Conservation (phyloP, 2,329 filamentous ascomycete species). For the Colletotrichum navitas region DNA sequence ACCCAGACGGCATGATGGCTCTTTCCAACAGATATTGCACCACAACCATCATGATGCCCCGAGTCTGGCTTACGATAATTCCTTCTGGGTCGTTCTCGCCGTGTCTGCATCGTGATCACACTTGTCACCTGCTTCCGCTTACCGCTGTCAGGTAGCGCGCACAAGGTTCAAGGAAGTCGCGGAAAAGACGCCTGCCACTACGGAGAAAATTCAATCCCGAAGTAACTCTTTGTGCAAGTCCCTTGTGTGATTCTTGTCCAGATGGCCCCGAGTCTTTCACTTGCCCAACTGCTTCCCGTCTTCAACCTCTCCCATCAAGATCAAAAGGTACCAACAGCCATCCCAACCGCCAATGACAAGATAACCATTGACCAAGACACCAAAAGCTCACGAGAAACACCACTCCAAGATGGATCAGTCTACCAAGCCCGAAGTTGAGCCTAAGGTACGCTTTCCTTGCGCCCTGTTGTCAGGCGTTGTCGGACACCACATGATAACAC, state of each 20-base stretch:
- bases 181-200: too few relatives aligned
- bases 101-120: too few relatives aligned
- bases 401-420: neutral
- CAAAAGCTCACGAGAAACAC: neutral
- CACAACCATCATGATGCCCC: neutral
- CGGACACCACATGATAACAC: neutral
- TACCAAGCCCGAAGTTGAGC: neutral
- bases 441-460: neutral
- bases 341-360: neutral
- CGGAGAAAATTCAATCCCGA: too few relatives aligned
- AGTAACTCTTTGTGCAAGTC: too few relatives aligned
- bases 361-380: neutral
- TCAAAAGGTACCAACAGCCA: neutral
- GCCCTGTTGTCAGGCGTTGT: too few relatives aligned
- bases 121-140: too few relatives aligned
- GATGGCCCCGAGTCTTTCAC: too few relatives aligned
- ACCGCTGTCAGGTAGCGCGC: too few relatives aligned
- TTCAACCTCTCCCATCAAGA: neutral
- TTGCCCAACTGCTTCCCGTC: neutral
- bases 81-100: neutral
- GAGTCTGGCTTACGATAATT: neutral
- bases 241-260: too few relatives aligned
- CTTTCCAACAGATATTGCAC: neutral
- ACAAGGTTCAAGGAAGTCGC: too few relatives aligned
- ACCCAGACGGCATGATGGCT: neutral